Base-by-base conservation (phyloP, 352 stramenopile species). In the Globisporangium cederbergense region DNA sequence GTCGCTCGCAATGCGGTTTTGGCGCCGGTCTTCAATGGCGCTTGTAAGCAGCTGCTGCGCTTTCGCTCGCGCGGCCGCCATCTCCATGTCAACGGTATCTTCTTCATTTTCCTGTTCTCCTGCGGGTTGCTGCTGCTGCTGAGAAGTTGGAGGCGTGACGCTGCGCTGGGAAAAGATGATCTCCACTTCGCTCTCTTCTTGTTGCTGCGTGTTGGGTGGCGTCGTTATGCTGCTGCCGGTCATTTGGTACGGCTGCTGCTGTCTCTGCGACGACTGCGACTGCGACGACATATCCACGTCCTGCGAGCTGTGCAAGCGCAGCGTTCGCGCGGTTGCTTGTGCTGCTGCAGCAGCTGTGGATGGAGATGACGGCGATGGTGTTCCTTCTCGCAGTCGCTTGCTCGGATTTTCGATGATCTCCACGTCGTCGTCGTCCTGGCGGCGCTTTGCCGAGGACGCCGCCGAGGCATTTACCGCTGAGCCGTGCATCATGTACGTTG, bases 11-110 rank as follows among this genome's bases (percentile, higher is more conserved):
- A 53, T 60, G 8, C 58, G 38, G 9, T 54, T 66, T 14, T 43
- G 16, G 30, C 67, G 60, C 20, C 68, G 64, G 16, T 75, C 76
- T 38, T 73, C 62, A 4, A 84, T 65, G 8, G 68, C 77, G 16
- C 53, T 20, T 28, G 73, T 30, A 2, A 75, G 30, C 38, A 69
- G 49, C n/a, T 55, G 49, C 10, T 18, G 52, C 20, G 49, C 51
- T 7, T 43, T 52, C 43, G n/a, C 22, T 8, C 20, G 30, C 11
- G 49, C 16, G 16, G 45, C 45, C 4, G 38, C n/a, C 16, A 54
- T 22, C 34, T 38, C 58, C 11, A 63, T 54, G 0, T 62, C 59
- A 7, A 10, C 42, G 7, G 42, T 22, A 4, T 20, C 42, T 20
- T 20, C 16, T 42, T 42, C 36, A 8, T 36, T 36, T 4, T 45